phyloP scores from a whole-genome alignment of 1,284 basidiomycete genomes.

The Irpex rosettiformis region DNA sequence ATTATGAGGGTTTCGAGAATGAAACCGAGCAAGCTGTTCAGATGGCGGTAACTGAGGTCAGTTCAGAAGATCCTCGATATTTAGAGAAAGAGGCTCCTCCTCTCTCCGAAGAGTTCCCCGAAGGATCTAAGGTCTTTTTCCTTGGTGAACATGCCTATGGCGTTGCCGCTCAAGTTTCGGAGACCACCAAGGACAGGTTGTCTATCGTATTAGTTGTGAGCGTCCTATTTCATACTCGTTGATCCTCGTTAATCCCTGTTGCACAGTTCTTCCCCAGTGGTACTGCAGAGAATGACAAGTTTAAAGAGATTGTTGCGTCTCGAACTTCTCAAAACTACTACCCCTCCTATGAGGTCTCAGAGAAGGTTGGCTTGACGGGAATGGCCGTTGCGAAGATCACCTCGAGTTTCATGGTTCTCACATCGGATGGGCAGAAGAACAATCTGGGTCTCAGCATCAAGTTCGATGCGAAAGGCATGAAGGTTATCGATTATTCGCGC shows the following conservation, averaged over 20 bases:
- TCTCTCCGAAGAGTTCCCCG: conserved; percentile 86
- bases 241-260: conserved; percentile 12
- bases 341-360: conserved; percentile 73
- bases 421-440: conserved; percentile 72
- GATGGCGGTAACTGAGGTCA: conserved; percentile 74
- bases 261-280: conserved; percentile 82
- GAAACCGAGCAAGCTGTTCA: conserved; percentile 87
- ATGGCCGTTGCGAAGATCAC: conserved; percentile 88
- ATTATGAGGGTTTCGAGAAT: conserved; percentile 83
- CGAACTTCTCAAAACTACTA: conserved; percentile 62
- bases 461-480: conserved; percentile 94
- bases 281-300: conserved; percentile 72
- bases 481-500: conserved; percentile 92
- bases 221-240: conserved; percentile 12
- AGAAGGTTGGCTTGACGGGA: conserved; percentile 66
- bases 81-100: conserved; percentile 81
- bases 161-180: conserved; percentile 86
- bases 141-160: conserved; percentile 92
- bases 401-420: conserved; percentile 86
- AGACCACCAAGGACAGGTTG: conserved; percentile 63
- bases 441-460: conserved; percentile 95
- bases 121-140: conserved; percentile 92
- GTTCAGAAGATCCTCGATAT: conserved; percentile 87
- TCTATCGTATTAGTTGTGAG: conserved; percentile 81
- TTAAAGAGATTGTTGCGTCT: conserved; percentile 62